A percentile compares a stretch with the other conserved stretches of the same genome.
phyloP scores from a whole-genome alignment of 805 yeast species.

The Starmerella vaccinii region DNA sequence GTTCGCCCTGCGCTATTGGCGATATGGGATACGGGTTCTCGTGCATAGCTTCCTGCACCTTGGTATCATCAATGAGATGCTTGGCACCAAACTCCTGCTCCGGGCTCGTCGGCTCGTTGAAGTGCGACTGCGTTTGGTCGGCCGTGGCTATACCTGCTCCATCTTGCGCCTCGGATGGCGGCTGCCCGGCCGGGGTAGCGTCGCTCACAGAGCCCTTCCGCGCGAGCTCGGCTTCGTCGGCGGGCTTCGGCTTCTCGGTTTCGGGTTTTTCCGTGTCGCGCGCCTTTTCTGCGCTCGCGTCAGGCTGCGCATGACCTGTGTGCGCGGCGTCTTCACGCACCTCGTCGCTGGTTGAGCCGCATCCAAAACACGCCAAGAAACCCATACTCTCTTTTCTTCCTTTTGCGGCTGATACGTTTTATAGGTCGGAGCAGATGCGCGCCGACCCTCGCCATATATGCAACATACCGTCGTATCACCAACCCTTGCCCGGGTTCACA shows the following conservation, averaged over 20 bases:
- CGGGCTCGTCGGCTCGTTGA: background rate
- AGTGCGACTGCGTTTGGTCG: background rate
- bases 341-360: constrained; percentile 7
- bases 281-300: background rate
- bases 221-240: background rate
- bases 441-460: background rate
- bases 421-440: no score
- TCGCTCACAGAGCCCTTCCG: no score
- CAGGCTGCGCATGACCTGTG: background rate
- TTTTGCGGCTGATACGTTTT: background rate
- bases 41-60: background rate
- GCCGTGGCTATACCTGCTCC: background rate
- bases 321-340: background rate
- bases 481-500: background rate
- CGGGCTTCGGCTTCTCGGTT: background rate
- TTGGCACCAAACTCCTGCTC: constrained; percentile 13
- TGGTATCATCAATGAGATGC: constrained; percentile 8
- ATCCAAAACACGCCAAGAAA: constrained; percentile 5
- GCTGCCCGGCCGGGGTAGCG: no score
- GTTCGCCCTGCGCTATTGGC: background rate
- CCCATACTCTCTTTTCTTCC: background rate
- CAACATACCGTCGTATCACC: background rate
- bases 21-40: background rate
- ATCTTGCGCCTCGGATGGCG: background rate
- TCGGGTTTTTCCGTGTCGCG: background rate